phyloP scores from a whole-genome alignment of 2,329 filamentous ascomycete genomes.

The Nemania serpens region DNA sequence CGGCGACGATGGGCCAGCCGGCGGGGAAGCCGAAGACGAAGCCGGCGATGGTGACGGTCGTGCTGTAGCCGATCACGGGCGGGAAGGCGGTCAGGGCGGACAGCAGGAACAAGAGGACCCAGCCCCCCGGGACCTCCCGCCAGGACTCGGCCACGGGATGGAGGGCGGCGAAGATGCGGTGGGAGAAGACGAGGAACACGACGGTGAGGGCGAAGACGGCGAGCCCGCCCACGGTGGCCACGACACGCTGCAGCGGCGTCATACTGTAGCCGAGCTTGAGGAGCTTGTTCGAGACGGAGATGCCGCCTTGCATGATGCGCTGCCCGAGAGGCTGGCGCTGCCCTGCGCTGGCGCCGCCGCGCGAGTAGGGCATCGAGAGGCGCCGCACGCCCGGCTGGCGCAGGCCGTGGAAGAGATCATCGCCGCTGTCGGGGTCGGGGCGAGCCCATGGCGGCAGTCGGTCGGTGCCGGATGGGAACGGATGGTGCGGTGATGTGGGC shows the following conservation, averaged over 20 bases:
- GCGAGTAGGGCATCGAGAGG: conserved; percentile 49
- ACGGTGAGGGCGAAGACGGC: conserved; percentile 61
- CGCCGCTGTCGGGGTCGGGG: not conserved
- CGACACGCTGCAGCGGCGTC: conserved; percentile 63
- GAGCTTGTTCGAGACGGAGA: conserved; percentile 49
- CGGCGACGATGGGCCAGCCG: conserved; percentile 83
- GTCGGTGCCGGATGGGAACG: conserved; percentile 42
- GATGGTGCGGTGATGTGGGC: conserved; percentile 38
- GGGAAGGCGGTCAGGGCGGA: conserved; percentile 82
- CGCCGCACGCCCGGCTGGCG: conserved; percentile 41
- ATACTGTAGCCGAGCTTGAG: conserved; percentile 59
- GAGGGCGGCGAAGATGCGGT: conserved; percentile 77
- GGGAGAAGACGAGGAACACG: conserved; percentile 76
- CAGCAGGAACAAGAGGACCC: conserved; percentile 73
- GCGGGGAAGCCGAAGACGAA: conserved; percentile 61
- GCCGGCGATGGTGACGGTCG: conserved; percentile 61
- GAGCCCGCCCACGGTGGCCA: conserved; percentile 57
- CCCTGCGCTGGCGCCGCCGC: conserved; percentile 31
- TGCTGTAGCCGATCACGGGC: conserved; percentile 85
- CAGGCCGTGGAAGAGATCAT: conserved; percentile 15
- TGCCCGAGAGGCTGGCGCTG: conserved; percentile 41
- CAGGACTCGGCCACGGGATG: conserved; percentile 75
- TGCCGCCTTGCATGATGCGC: conserved; percentile 49
- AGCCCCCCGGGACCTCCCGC: conserved; percentile 74
- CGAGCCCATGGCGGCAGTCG: conserved; percentile 52